Conservation (phyloP, 768 basidiomycete species). For the Clitopilus passeckerianus region DNA sequence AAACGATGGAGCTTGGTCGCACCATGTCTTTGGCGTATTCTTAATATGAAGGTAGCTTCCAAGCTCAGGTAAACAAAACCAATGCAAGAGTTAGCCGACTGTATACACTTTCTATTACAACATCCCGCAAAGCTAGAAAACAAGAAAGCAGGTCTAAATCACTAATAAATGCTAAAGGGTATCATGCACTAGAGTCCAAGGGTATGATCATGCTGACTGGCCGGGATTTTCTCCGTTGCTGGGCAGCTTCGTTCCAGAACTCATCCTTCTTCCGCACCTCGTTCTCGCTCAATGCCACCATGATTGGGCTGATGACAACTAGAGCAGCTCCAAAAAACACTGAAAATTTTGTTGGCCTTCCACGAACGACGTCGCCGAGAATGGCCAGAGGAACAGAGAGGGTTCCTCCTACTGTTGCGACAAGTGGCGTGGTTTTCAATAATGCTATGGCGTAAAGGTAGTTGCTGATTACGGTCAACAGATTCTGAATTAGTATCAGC, state of each 20-base stretch:
- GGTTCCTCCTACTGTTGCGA: conserved; percentile 89
- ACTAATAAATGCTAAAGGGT: no score
- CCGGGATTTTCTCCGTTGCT: background rate
- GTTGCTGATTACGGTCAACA: conserved; percentile 78
- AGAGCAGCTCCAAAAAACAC: conserved; percentile 72
- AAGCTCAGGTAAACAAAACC: no score
- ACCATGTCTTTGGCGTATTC: background rate
- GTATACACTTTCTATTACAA: no score
- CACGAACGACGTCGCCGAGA: conserved; percentile 68
- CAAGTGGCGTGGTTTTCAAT: conserved; percentile 94
- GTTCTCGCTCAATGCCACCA: conserved; percentile 56
- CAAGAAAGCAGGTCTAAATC: no score
- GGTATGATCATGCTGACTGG: conserved; percentile 6
- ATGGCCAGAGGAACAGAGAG: conserved; percentile 93
- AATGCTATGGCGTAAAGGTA: conserved; percentile 86
- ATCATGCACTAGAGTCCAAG: conserved; percentile 15
- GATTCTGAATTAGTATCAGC: conserved; percentile 48
- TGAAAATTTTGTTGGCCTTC: conserved; percentile 48
- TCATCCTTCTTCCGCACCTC: conserved; percentile 11
- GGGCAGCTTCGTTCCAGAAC: background rate
- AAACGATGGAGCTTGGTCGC: background rate
- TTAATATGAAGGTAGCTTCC: no score
- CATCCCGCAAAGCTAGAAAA: no score
- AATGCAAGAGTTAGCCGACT: no score
- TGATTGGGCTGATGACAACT: conserved; percentile 75